Evolutionary conservation across 1,284 basidiomycete species (phyloP).

Genomic region (Mycena sp.): DNA sequence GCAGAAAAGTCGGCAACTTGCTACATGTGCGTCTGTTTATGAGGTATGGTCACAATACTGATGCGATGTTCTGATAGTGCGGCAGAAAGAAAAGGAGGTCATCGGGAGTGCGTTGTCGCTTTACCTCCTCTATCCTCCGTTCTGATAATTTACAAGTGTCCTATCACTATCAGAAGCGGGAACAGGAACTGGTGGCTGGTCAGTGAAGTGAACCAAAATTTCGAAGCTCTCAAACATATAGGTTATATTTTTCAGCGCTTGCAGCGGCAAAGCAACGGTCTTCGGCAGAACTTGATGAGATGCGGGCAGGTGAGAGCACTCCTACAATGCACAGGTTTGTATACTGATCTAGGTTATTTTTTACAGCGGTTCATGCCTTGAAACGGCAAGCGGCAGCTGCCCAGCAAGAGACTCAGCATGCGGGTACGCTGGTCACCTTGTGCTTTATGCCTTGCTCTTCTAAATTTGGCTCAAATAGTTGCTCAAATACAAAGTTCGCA

Average conservation of each 20-base stretch:
- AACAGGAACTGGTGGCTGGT: constrained; percentile 30
- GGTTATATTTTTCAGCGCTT: constrained; percentile 11
- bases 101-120: constrained; percentile 26
- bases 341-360: neutral
- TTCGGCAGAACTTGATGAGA: constrained; percentile 27
- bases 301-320: constrained; percentile 19
- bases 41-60: neutral
- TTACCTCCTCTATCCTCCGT: neutral
- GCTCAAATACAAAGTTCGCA: constrained; percentile 4
- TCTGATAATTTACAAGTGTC: constrained; percentile 25
- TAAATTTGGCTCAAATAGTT: neutral
- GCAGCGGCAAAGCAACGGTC: constrained; percentile 29
- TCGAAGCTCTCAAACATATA: neutral
- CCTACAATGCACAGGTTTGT: too few species aligned
- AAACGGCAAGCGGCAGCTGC: neutral
- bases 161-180: constrained; percentile 33
- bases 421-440: neutral
- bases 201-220: neutral
- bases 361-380: neutral
- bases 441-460: neutral
- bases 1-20: constrained; percentile 28
- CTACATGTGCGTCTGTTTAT: constrained; percentile 14
- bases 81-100: constrained; percentile 32
- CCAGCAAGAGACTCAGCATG: neutral
- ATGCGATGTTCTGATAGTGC: constrained; percentile 9